A percentile compares a stretch with the other conserved stretches of the same genome.
Evolutionary conservation across 2,329 filamentous ascomycete genomes (phyloP).

Genomic region (Parafenestella ontariensis): DNA sequence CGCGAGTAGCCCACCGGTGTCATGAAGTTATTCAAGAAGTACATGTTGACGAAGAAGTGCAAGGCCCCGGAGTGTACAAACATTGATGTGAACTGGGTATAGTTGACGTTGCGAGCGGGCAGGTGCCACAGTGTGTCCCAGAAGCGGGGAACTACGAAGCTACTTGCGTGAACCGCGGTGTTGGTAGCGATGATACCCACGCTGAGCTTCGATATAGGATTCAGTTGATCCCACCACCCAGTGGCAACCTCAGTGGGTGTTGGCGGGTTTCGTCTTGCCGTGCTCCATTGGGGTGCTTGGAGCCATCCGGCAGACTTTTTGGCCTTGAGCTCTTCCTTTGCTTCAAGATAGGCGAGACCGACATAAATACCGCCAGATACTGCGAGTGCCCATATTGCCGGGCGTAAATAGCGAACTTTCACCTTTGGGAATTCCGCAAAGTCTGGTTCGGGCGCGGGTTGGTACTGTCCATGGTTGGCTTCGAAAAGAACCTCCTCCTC

Average conservation of each 20-base stretch:
- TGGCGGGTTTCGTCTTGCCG: slow-evolving; percentile 23
- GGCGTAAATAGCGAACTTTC: slow-evolving; percentile 34
- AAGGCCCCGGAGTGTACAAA: slow-evolving; percentile 34
- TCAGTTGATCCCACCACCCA: slow-evolving; percentile 29
- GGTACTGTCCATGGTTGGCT: not conserved
- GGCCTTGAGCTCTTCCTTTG: slow-evolving; percentile 31
- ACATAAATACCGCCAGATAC: slow-evolving; percentile 39
- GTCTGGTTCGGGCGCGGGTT: not conserved
- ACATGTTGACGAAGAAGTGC: slow-evolving; percentile 40
- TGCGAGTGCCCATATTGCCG: slow-evolving; percentile 36
- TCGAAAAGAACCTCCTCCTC: slow-evolving; percentile 6
- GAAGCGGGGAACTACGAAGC: slow-evolving; percentile 26
- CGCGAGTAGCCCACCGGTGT: slow-evolving; percentile 35
- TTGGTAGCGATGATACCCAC: slow-evolving; percentile 39
- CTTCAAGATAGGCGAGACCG: slow-evolving; percentile 38
- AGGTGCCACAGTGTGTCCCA: slow-evolving; percentile 42
- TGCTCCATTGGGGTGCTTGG: slow-evolving; percentile 24
- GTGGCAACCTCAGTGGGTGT: slow-evolving; percentile 37
- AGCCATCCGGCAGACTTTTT: slow-evolving; percentile 21
- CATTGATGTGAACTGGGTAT: slow-evolving; percentile 38
- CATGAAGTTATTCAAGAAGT: slow-evolving; percentile 41
- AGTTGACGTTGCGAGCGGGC: slow-evolving; percentile 38
- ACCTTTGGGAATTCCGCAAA: slow-evolving; percentile 14
- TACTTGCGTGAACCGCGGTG: slow-evolving; percentile 34
- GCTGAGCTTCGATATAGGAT: slow-evolving; percentile 38